These are phyloP conservation scores for Euphorbia celastroides DNA, from an alignment of 441 rosid genomes.

Conservation along the genomic window DNA sequence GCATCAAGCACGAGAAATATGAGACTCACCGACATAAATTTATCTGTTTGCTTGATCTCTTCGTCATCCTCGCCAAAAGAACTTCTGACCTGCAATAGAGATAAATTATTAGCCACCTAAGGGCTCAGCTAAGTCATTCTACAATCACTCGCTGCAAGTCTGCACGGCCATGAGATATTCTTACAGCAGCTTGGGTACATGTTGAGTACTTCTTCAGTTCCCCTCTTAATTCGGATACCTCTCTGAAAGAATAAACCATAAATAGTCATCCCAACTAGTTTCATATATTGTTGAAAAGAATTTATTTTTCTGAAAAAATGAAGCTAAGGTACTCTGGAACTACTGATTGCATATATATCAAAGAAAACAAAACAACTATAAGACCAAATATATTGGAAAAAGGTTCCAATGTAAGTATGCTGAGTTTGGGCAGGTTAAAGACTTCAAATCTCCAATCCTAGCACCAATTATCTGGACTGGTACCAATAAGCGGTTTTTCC, in stretches of 20 bases:
- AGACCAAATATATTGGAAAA: not conserved
- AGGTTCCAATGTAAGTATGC: not conserved
- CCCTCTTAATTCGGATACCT: slow-evolving; percentile 54
- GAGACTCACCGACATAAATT: slow-evolving; percentile 47
- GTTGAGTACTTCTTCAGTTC: slow-evolving; percentile 45
- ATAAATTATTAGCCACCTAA: slow-evolving; percentile 21
- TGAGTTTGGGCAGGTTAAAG: slow-evolving; percentile 1
- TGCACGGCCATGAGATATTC: slow-evolving; percentile 28
- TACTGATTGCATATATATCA: not conserved
- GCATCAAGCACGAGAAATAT: slow-evolving; percentile 14
- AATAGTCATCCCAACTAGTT: not conserved
- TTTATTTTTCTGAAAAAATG: not conserved
- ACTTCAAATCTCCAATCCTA: not conserved
- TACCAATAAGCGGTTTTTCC: not conserved
- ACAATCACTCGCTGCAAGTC: not conserved
- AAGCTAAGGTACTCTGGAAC: not conserved
- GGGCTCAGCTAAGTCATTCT: slow-evolving; percentile 13
- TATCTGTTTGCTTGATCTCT: slow-evolving; percentile 37
- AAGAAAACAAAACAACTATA: slow-evolving; percentile 3
- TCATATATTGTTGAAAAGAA: not conserved
- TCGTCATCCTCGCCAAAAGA: slow-evolving; percentile 34
- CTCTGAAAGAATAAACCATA: slow-evolving; percentile 45
- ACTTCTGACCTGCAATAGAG: slow-evolving; percentile 42
- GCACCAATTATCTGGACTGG: not conserved
- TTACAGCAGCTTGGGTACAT: slow-evolving; percentile 45